Conservation (phyloP, 768 basidiomycete genomes). For the Tulasnella sp. region DNA sequence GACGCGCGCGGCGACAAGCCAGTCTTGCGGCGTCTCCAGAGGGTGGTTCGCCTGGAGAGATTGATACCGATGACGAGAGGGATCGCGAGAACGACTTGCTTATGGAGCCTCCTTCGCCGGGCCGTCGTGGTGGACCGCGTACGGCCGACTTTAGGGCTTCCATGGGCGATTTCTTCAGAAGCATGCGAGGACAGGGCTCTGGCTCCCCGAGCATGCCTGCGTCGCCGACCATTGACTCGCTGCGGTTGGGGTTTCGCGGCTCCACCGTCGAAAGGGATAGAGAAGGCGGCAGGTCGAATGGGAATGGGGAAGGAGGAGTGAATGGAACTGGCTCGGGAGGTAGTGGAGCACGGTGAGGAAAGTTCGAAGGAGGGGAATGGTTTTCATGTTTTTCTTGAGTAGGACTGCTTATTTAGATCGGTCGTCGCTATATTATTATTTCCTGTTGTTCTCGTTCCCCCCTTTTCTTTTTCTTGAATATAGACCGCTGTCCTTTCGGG, state of each 20-base stretch:
- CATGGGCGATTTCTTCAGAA: background rate
- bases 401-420: too few species aligned
- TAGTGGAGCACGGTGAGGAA: too few species aligned
- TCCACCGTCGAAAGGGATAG: too few species aligned
- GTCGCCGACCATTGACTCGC: background rate
- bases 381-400: too few species aligned
- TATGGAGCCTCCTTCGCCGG: background rate
- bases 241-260: background rate
- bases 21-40: background rate
- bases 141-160: background rate
- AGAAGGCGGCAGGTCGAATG: too few species aligned
- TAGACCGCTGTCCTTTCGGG: too few species aligned
- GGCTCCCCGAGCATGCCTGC: background rate
- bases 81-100: constrained; percentile 4
- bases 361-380: too few species aligned
- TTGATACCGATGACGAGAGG: constrained; percentile 15
- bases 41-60: background rate
- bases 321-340: too few species aligned
- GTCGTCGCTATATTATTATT: too few species aligned
- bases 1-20: constrained; percentile 24
- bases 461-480: too few species aligned
- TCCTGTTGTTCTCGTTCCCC: too few species aligned
- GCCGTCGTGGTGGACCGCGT: background rate
- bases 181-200: background rate
- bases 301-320: too few species aligned